Evolutionary conservation across 148 eudicot genomes (phyloP), one percentile per base, ranked within the genome.

Genomic region (Suaeda aralocaspica): DNA sequence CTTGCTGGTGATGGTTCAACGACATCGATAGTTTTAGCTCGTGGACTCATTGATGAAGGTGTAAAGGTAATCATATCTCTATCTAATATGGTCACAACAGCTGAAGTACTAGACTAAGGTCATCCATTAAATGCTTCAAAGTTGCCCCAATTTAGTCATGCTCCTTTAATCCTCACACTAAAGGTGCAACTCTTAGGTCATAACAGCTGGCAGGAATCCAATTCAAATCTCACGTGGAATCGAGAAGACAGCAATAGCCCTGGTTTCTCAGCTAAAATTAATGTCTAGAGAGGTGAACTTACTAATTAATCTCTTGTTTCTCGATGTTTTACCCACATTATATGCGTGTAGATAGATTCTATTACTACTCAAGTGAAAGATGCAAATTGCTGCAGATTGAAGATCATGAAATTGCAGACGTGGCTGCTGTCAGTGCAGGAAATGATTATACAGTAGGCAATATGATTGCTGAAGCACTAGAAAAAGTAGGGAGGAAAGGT

Each of bases 1-100:
- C 84, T 90, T 57, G 96, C 96, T 68, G 98, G 96, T 68, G 98
- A 93, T 79, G 98, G 98, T 60, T 86, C 88, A 55, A 93, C 98
- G 1, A 90, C 98, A 26, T 93, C 98, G 16, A 80, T 93, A 39
- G 81, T 93, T 42, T 92, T 93, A 78, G 98, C 96, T 45, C 90
- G 83, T 28, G 95, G 98, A 63, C 84, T 93, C 21, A 88, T 90
- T 31, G 79, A 84, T 28, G 96, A 93, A 77, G 98, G 98, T 62
- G 82, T 84, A 71, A 93, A 93, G 98, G 98, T 88, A 78, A 50
- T 36, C 42, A 51, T 46, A 33, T 50, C 49, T 74, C 68, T 53
- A 25, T 49, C 22, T 50, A 28, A 56, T 55, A 55, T 29, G 39
- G 14, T 65, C 13, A 49, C 41, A 18, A 42, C 15, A 14, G 3